These are phyloP conservation scores for Rosa multiflora DNA, from an alignment of 306 rosid species.

Conservation along the genomic window DNA sequence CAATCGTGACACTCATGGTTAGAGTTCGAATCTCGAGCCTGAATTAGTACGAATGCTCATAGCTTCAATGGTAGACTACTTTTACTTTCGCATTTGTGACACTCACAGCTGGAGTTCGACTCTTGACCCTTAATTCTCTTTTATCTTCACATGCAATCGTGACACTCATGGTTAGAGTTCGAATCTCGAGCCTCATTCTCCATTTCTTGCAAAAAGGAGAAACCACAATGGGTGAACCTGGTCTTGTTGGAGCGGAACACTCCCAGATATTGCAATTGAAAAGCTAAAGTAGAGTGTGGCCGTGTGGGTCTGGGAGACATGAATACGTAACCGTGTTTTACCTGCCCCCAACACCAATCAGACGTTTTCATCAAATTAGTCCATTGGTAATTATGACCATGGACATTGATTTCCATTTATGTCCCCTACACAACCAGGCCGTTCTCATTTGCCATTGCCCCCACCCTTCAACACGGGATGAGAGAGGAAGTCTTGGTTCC, in stretches of 20 bases:
- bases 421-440: background rate
- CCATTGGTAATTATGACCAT: background rate
- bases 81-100: background rate
- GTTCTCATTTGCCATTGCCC: background rate
- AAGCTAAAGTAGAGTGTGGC: background rate
- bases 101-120: background rate
- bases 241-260: background rate
- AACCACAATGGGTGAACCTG: background rate
- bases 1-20: background rate
- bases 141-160: background rate
- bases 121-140: background rate
- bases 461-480: background rate
- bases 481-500: background rate
- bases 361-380: background rate
- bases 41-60: background rate
- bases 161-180: background rate
- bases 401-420: background rate
- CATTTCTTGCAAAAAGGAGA: background rate
- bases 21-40: background rate
- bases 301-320: background rate
- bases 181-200: background rate
- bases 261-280: background rate
- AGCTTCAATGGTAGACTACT: background rate
- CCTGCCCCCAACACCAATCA: constrained; percentile 5
- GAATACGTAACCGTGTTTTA: background rate